Percentiles rank a stretch among this genome's conserved stretches.
phyloP scores from a whole-genome alignment of 805 yeast genomes.

The Lachancea kluyveri region DNA sequence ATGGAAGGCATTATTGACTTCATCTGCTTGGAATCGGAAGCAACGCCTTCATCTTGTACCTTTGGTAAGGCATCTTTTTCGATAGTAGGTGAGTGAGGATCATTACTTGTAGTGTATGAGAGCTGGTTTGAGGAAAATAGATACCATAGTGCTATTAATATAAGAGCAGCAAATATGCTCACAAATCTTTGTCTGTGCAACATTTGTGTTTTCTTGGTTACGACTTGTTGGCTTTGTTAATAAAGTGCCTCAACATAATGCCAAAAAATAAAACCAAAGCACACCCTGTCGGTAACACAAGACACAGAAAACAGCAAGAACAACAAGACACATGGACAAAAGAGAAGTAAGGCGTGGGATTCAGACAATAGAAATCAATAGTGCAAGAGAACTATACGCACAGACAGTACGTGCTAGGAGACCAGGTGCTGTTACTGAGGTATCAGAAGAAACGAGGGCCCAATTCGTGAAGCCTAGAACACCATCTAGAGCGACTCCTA shows the following conservation, averaged over 20 bases:
- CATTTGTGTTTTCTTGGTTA: no score
- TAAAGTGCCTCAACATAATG: slow-evolving; percentile 1
- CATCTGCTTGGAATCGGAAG: slow-evolving; percentile 17
- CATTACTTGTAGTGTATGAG: slow-evolving; percentile 15
- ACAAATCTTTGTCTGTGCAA: slow-evolving; percentile 8
- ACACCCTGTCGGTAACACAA: no score
- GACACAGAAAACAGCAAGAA: no score
- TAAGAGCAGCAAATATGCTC: slow-evolving; percentile 13
- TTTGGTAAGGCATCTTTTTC: slow-evolving; percentile 8
- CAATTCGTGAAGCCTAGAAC: neutral
- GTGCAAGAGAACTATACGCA: slow-evolving; percentile 60
- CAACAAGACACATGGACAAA: no score
- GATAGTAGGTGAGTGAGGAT: slow-evolving; percentile 14
- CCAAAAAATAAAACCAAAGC: no score
- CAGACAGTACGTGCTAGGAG: slow-evolving; percentile 31
- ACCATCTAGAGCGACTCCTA: slow-evolving; percentile 3
- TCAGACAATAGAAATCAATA: slow-evolving; percentile 46
- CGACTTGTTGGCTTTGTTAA: no score
- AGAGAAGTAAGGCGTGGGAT: slow-evolving; percentile 33
- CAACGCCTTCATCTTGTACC: neutral
- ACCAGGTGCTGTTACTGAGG: slow-evolving; percentile 1
- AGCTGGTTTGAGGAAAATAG: slow-evolving; percentile 22
- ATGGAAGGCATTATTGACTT: slow-evolving; percentile 84
- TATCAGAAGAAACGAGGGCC: neutral
- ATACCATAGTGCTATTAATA: slow-evolving; percentile 19